phyloP scores from a whole-genome alignment of 495 filamentous ascomycete species.

The Trichocladium uniseriatum region DNA sequence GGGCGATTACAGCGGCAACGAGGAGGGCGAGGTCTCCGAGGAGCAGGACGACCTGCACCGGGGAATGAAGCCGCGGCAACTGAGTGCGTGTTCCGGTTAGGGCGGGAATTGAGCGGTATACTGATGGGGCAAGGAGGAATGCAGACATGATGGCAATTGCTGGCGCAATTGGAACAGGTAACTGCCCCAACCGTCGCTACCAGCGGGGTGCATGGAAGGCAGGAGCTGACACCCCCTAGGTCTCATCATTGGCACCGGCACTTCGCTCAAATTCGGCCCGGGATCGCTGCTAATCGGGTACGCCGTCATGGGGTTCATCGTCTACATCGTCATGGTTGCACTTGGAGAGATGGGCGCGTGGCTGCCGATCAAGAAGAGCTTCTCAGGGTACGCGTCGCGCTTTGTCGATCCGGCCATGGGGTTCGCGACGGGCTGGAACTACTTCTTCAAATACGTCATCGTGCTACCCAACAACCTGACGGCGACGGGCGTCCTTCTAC shows the following conservation, averaged over 20 bases:
- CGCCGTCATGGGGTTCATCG: conserved; percentile 40
- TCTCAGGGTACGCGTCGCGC: conserved; percentile 61
- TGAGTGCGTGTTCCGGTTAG: conserved; percentile 16
- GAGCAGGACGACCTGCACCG: conserved; percentile 27
- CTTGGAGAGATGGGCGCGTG: conserved; percentile 57
- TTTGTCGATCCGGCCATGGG: conserved; percentile 73
- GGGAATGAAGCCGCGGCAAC: conserved; percentile 30
- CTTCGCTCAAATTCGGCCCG: conserved; percentile 36
- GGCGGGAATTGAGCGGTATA: neutral
- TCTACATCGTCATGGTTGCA: conserved; percentile 40
- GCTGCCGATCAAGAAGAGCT: conserved; percentile 51
- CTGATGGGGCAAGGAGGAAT: neutral
- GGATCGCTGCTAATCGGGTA: conserved; percentile 62
- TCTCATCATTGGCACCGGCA: conserved; percentile 25
- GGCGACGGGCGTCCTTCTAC: conserved; percentile 60
- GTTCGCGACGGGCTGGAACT: conserved; percentile 33
- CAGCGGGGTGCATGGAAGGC: too few species aligned
- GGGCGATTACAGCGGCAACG: conserved; percentile 7
- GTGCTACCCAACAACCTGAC: conserved; percentile 72
- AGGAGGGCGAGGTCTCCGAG: conserved; percentile 17
- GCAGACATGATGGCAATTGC: conserved; percentile 66
- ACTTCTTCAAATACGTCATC: conserved; percentile 58
- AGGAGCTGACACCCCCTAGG: neutral
- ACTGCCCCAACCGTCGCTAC: neutral
- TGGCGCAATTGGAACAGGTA: conserved; percentile 66